A percentile compares a stretch with the other conserved stretches of the same genome.
Evolutionary conservation across 2,329 filamentous ascomycete genomes (phyloP).

Genomic region (Ophiostoma pallidulum): DNA sequence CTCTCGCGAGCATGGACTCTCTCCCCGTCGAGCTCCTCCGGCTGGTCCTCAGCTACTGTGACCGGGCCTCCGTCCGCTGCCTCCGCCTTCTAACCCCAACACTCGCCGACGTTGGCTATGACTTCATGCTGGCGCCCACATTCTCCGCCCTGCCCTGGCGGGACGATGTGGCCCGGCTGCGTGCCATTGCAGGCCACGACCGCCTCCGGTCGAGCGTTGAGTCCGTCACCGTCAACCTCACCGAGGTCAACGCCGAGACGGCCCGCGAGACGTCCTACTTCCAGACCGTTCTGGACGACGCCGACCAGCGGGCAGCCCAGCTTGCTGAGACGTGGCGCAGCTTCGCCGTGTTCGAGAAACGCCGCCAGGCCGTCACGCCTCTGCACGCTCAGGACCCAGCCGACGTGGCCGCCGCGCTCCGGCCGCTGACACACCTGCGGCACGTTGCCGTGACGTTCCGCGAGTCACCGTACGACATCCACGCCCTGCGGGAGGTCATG

Average conservation of each 20-base stretch:
- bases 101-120: constrained; percentile 33
- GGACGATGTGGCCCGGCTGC: constrained; percentile 35
- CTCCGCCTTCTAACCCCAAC: constrained; percentile 32
- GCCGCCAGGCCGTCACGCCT: constrained; percentile 25
- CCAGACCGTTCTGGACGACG: constrained; percentile 29
- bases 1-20: constrained; percentile 19
- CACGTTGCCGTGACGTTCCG: constrained; percentile 33
- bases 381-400: constrained; percentile 25
- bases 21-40: constrained; percentile 24
- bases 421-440: constrained; percentile 30
- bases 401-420: constrained; percentile 25
- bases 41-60: constrained; percentile 34
- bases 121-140: constrained; percentile 31
- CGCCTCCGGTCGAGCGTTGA: constrained; percentile 33
- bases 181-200: constrained; percentile 33
- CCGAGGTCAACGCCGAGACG: constrained; percentile 32
- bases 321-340: constrained; percentile 7
- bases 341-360: constrained; percentile 28
- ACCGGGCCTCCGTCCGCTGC: constrained; percentile 28
- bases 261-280: constrained; percentile 27
- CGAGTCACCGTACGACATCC: constrained; percentile 30
- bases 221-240: constrained; percentile 36
- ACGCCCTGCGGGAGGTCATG: constrained; percentile 29
- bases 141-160: constrained; percentile 37
- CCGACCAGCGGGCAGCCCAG: constrained; percentile 26